Conservation (phyloP, 495 filamentous ascomycete genomes). For the Saxophila tyrrhenica region DNA sequence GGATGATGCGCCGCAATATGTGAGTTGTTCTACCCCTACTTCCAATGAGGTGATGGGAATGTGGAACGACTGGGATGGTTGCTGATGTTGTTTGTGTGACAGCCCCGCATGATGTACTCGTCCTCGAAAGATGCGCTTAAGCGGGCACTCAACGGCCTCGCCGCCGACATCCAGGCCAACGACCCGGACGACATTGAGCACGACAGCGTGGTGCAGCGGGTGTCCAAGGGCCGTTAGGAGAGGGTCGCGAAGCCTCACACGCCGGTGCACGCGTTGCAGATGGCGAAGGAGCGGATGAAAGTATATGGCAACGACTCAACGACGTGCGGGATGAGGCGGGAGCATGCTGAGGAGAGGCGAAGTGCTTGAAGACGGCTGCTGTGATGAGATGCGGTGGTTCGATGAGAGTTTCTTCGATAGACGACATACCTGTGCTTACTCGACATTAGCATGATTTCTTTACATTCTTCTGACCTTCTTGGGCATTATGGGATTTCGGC, state of each 20-base stretch:
- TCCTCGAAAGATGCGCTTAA: constrained; percentile 89
- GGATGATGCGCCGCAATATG: constrained; percentile 67
- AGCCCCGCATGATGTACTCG: constrained; percentile 94
- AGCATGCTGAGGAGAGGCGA: not conserved
- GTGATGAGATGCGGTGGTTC: not conserved
- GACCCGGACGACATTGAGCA: constrained; percentile 82
- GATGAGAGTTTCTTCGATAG: not conserved
- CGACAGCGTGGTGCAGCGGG: constrained; percentile 61
- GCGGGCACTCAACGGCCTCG: constrained; percentile 69
- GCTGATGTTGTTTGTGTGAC: not conserved
- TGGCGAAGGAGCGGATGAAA: not conserved
- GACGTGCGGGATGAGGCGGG: not conserved
- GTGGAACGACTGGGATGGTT: no score
- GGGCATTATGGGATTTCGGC: no score
- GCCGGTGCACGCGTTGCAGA: not conserved
- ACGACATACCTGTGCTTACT: constrained; percentile 1
- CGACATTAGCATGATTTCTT: not conserved
- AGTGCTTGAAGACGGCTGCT: not conserved
- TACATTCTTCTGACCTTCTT: no score
- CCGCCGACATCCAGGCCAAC: constrained; percentile 82
- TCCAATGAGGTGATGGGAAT: not conserved
- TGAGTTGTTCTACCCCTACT: constrained; percentile 43
- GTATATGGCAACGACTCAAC: not conserved
- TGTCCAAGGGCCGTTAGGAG: constrained; percentile 58
- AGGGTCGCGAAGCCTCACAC: not conserved